phyloP scores from a whole-genome alignment of 257 asterid genomes.

The Lantana camara region DNA sequence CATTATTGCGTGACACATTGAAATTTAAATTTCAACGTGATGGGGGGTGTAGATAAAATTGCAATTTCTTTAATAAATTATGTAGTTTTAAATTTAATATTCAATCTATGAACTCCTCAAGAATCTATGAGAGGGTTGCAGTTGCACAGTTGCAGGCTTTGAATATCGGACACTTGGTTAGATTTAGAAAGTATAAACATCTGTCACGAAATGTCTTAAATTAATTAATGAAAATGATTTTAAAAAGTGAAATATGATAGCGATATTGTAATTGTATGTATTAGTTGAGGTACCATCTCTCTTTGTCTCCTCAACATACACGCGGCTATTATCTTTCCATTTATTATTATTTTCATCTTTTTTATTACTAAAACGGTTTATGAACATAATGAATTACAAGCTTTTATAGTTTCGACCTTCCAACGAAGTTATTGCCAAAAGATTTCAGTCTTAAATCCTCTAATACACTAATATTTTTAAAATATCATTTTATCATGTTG shows the following conservation, averaged over 20 bases:
- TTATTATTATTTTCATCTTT: no score
- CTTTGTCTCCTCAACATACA: neutral
- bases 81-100: neutral
- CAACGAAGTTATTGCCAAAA: neutral
- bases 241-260: neutral
- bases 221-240: neutral
- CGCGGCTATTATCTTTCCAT: no score
- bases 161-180: conserved; percentile 29
- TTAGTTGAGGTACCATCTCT: neutral
- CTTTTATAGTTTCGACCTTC: no score
- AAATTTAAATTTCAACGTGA: neutral
- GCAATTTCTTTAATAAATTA: no score
- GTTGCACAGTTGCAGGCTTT: conserved; percentile 16
- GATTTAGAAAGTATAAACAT: neutral
- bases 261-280: conserved; percentile 7
- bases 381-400: no score
- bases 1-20: conserved; percentile 14
- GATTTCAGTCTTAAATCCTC: neutral
- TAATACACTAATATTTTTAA: no score
- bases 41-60: conserved; percentile 4
- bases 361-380: no score
- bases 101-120: neutral
- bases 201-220: neutral
- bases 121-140: neutral
- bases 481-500: no score